A percentile compares a stretch with the other conserved stretches of the same genome.
Conservation (phyloP, 371 early-diverging fungal genomes). For the Mortierella sp. region DNA sequence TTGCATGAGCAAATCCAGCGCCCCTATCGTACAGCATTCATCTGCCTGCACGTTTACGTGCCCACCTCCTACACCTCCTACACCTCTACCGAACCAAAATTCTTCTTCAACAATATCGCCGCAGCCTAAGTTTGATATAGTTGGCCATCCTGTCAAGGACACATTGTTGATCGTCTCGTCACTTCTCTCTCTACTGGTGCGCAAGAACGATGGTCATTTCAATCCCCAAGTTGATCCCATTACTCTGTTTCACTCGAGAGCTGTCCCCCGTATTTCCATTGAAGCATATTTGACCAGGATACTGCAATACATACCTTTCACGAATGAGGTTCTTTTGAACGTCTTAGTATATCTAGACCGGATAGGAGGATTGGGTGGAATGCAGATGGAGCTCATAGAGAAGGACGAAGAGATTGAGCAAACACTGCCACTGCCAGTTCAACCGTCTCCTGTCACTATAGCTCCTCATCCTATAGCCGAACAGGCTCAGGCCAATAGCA, state of each 20-base stretch:
- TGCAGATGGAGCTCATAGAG: constrained; percentile 31
- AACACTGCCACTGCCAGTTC: background rate
- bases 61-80: background rate
- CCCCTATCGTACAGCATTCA: background rate
- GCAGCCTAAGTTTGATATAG: constrained; percentile 31
- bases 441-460: background rate
- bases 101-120: background rate
- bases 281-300: constrained; percentile 75
- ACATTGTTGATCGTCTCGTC: constrained; percentile 61
- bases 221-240: constrained; percentile 57
- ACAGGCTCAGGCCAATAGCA: too few species aligned
- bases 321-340: constrained; percentile 79
- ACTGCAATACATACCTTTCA: constrained; percentile 80
- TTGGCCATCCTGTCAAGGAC: constrained; percentile 51
- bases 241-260: constrained; percentile 86
- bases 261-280: constrained; percentile 79
- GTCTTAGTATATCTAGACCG: constrained; percentile 89
- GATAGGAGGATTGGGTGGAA: constrained; percentile 64
- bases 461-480: too few species aligned
- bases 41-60: background rate
- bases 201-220: constrained; percentile 72
- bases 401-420: background rate
- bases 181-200: constrained; percentile 61
- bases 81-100: background rate
- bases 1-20: constrained; percentile 13